Base-by-base conservation (phyloP, 495 filamentous ascomycete genomes). In the Hyaloscypha variabilis region DNA sequence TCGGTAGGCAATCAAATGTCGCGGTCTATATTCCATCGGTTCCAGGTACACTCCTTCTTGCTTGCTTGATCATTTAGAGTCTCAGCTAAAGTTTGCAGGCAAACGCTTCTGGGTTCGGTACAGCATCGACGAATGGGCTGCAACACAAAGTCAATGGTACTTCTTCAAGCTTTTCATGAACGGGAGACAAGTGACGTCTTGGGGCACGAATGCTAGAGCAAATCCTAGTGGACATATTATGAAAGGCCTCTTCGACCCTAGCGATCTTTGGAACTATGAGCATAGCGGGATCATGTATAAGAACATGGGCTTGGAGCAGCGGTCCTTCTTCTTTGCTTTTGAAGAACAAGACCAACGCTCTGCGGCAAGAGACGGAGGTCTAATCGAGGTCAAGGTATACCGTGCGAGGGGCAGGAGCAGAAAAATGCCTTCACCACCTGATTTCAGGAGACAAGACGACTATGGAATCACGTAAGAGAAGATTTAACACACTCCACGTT, bases 81-180 rank as follows among this genome's bases (percentile, higher is more conserved):
- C 69, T 49, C 23, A 6, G 21, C 31, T 69, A 36, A 73, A 10
- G n/a, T 21, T n/a, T 34, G 2, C 51, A 85, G 81, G 77, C 17
- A 71, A 72, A n/a, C 75, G 75, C 5, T 85, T 85, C 67, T 72
- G 73, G 42, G 68, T 85, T 26, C 76, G 74, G 21, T 85, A 81
- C 65, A 60, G 63, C 17, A 62, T 84, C 67, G 72, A 67, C 13
- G 65, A 73, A 19, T 70, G 75, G 2, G 78, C 74, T 52, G 73
- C 67, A 25, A 58, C 69, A 6, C 68, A 75, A 4, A 76, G 73
- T 53, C 71, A 65, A 62, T 80, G 73, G 61, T 67, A 82, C 29
- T 79, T 79, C 74, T 84, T 84, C 71, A 82, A 80, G 65, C 72
- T 85, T 58, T 78, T 74, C 68, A 79, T 85, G 58, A 83, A 85